These are phyloP conservation scores for Vicia sativa DNA, from an alignment of 306 rosid species.

Conservation along the genomic window DNA sequence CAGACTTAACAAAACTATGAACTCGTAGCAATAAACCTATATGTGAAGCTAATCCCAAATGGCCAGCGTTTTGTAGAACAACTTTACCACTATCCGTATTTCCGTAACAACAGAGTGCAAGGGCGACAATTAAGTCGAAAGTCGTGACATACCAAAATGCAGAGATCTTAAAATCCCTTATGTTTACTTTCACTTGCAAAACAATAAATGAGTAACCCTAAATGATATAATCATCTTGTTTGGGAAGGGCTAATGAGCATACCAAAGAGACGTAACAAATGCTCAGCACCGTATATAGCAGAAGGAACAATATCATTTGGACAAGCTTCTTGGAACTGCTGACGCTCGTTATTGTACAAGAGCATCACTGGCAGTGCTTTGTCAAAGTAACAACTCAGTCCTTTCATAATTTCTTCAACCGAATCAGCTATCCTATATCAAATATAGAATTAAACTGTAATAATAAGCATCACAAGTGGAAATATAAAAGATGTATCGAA, in stretches of 20 bases:
- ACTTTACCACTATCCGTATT: neutral
- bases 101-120: neutral
- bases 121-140: neutral
- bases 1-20: constrained; percentile 25
- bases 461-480: constrained; percentile 10
- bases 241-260: constrained; percentile 35
- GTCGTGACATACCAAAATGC: neutral
- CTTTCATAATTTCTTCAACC: constrained; percentile 66
- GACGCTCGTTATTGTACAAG: constrained; percentile 77
- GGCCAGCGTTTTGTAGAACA: neutral
- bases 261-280: constrained; percentile 90
- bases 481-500: constrained; percentile 7
- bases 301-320: constrained; percentile 58
- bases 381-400: constrained; percentile 75
- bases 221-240: constrained; percentile 23
- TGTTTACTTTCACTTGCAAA: neutral
- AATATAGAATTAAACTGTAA: constrained; percentile 24
- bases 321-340: constrained; percentile 68
- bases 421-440: constrained; percentile 61
- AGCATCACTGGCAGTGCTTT: constrained; percentile 81
- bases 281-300: constrained; percentile 86
- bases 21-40: constrained; percentile 3
- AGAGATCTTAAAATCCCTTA: neutral
- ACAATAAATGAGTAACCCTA: neutral
- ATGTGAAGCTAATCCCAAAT: neutral